Base-by-base conservation (phyloP, 306 rosid genomes). In the Vachellia pachyceras region DNA sequence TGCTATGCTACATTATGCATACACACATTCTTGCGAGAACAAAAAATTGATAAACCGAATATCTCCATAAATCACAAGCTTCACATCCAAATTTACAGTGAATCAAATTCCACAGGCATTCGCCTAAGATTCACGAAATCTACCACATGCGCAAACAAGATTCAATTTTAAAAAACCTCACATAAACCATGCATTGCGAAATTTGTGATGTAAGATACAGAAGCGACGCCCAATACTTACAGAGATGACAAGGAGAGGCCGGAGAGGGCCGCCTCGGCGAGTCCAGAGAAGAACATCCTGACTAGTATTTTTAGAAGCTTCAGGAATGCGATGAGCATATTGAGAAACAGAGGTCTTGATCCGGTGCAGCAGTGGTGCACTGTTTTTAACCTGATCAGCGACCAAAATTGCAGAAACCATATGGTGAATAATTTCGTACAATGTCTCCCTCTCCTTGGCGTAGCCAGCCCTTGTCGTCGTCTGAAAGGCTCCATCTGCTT, bases 181-280 rank as follows among this genome's bases (percentile, higher is more conserved):
- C 49, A 17, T 4, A 8, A 23, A 7, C 29, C 18, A 67, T 67
- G 49, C 47, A 39, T 1, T 18, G 8, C 15, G 33, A 69, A 69
- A 22, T 22, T 23, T 23, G 37, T 5, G 47, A 69, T 22, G 17
- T 1, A 11, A 10, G 11, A 25, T 22, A 45, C 39, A 22, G 17
- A 15, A 69, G 52, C 33, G 11, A 69, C 1, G 20, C 12, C 18
- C 17, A 70, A 25, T 22, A 89, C 97, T 91, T 68, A 95, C 98
- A 20, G 98, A 90, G 69, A 95, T 85, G 71, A 93, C 97, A 65
- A 95, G 85, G 46, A 95, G 85, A 0, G 97, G 90, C 14, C 99
- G 92, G 80, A 95, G 80, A 65, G 90, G 91, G 75, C 88, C 82
- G 23, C 98, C 98, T 57, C 89, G 85, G 11, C 94, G 94, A 86